Conservation (phyloP, 2,329 filamentous ascomycete species). For the Pyricularia sp. region DNA sequence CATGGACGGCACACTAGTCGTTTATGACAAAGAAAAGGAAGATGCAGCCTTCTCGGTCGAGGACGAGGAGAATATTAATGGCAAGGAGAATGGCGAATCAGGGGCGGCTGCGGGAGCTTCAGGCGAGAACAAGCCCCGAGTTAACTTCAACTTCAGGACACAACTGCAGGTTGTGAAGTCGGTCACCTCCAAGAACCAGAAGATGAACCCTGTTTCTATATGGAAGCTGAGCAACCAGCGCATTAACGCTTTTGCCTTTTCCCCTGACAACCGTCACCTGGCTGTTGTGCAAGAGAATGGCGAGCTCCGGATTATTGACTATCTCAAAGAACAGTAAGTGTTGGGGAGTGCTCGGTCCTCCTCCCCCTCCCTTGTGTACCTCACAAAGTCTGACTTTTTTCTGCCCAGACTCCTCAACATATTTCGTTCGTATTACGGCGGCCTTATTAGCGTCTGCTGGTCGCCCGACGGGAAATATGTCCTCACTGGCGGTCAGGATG, state of each 20-base stretch:
- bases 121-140: conserved; percentile 21
- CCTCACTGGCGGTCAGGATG: conserved; percentile 90
- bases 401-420: conserved; percentile 64
- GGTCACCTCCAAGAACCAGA: conserved; percentile 88
- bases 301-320: conserved; percentile 81
- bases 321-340: conserved; percentile 74
- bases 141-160: conserved; percentile 24
- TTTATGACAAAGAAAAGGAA: conserved; percentile 97
- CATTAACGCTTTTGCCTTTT: conserved; percentile 87
- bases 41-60: conserved; percentile 72
- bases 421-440: conserved; percentile 88
- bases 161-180: conserved; percentile 75
- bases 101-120: conserved; percentile 15
- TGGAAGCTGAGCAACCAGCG: conserved; percentile 91
- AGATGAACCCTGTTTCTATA: conserved; percentile 79
- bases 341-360: not conserved
- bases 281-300: conserved; percentile 91
- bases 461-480: conserved; percentile 95
- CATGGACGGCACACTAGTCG: conserved; percentile 80
- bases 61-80: conserved; percentile 35
- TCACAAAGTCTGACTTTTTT: not conserved
- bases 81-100: conserved; percentile 65
- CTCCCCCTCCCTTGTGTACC: not conserved
- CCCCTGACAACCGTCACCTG: conserved; percentile 76
- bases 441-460: conserved; percentile 90